Conservation (phyloP, 1,284 basidiomycete species). For the Puccinia novopanici region DNA sequence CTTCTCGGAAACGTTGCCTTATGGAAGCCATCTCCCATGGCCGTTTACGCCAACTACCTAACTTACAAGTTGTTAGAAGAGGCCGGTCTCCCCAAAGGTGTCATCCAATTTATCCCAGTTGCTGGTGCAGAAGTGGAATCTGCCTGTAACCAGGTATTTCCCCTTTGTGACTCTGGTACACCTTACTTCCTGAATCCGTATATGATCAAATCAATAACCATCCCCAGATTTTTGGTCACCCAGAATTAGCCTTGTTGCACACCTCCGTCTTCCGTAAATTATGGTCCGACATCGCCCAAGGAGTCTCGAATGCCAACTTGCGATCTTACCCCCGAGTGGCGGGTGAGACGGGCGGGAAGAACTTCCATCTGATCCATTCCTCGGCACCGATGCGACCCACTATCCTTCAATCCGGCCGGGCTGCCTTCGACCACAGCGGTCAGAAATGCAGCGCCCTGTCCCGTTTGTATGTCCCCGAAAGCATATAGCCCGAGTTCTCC, state of each 20-base stretch:
- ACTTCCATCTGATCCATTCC: conserved; percentile 97
- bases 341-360: conserved; percentile 82
- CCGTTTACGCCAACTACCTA: conserved; percentile 93
- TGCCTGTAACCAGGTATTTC: conserved; percentile 32
- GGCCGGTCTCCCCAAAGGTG: conserved; percentile 88
- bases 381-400: no score
- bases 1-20: conserved; percentile 91
- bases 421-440: conserved; percentile 95
- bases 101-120: conserved; percentile 91
- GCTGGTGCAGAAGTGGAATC: conserved; percentile 52
- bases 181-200: not conserved
- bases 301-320: conserved; percentile 74
- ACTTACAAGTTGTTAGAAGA: conserved; percentile 87
- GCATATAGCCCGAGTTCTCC: no score
- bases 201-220: conserved; percentile 64
- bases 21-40: conserved; percentile 97
- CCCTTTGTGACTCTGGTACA: conserved; percentile 53
- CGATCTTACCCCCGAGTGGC: conserved; percentile 89
- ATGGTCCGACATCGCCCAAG: conserved; percentile 91
- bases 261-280: conserved; percentile 84
- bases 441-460: conserved; percentile 98
- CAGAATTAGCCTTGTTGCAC: conserved; percentile 82
- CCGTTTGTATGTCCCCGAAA: conserved; percentile 87
- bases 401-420: no score
- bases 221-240: conserved; percentile 71